Conservation (phyloP, 257 asterid species). For the Parsonsia alboflavescens region DNA sequence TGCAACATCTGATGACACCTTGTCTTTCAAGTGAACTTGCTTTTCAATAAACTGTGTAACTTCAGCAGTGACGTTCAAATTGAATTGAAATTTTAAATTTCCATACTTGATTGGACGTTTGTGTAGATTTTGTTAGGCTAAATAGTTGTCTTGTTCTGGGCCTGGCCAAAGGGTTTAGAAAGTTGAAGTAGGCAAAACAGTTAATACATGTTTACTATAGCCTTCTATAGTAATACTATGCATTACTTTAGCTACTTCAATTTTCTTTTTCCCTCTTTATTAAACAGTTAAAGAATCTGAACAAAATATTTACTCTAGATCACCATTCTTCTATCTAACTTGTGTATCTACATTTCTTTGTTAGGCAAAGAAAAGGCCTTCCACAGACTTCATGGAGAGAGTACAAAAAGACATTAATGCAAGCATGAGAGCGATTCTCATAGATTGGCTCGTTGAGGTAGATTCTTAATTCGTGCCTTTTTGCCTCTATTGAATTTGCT, state of each 20-base stretch:
- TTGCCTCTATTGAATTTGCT: too few relatives aligned
- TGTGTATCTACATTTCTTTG: conserved; percentile 8
- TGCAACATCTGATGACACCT: background rate
- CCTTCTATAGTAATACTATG: background rate
- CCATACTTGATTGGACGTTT: too few relatives aligned
- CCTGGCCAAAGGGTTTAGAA: background rate
- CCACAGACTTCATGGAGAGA: conserved; percentile 41
- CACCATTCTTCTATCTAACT: background rate
- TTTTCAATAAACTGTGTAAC: background rate
- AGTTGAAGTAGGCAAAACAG: background rate
- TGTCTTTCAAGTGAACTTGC: too few relatives aligned
- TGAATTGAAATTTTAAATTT: background rate
- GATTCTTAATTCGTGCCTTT: background rate
- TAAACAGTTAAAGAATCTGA: background rate
- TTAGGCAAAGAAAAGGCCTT: conserved; percentile 64
- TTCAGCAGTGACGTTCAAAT: background rate
- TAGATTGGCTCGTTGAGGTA: conserved; percentile 96
- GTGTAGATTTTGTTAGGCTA: background rate
- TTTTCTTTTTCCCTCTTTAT: too few relatives aligned
- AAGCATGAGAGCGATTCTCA: conserved; percentile 41
- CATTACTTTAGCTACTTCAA: too few relatives aligned
- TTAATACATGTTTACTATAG: background rate
- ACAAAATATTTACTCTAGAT: background rate
- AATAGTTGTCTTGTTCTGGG: too few relatives aligned
- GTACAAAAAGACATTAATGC: conserved; percentile 47